Base-by-base conservation (phyloP, 495 filamentous ascomycete species). In the Tuber umbilicatum region DNA sequence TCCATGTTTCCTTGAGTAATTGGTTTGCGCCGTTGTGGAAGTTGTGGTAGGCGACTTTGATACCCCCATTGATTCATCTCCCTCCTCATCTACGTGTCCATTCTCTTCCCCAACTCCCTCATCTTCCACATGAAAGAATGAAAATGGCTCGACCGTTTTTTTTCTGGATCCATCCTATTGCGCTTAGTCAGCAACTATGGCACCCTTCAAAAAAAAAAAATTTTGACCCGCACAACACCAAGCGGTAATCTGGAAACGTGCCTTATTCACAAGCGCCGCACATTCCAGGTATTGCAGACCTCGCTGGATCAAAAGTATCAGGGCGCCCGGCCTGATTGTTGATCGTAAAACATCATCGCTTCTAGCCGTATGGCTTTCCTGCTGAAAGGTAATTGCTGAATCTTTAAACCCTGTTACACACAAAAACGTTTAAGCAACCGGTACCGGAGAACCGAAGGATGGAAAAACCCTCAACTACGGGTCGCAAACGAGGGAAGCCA, bases 91-190 rank as follows among this genome's bases (percentile, higher is more conserved):
- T 19, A 64, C 81, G 47, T 79, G 76, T 71, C 75, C 77, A 78
- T 72, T 79, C 68, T 79, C 77, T 42, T 79, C 77, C 23, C 80
- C 81, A 55, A 82, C 81, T 23, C 80, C 78, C 43, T 80, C 80
- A 73, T 82, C 80, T 64, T 80, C 80, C 1, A 82, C 80, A 45
- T 78, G 73, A 70, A 82, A 79, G 68, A 78, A 82, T 50, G 72
- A 76, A 68, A 82, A 82, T 73, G 80, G 75, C 70, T 79, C 77
- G 64, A 72, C 75, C 21, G 78, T 71, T 41, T 77, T 80, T 73
- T 82, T 80, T 55, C 75, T 80, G 55, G 78, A 74, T 43, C 80
- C 80, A 75, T 82, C 81, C 81, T 82, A 70, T 80, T 76, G 71
- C 77, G 73, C 71, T 79, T 76, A 80, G 78, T 80, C 78, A 80